Percentiles rank a stretch among this genome's conserved stretches.
Evolutionary conservation across 192 early-diverging fungal species (phyloP).

Genomic region (Thoreauomyces humboldtii): DNA sequence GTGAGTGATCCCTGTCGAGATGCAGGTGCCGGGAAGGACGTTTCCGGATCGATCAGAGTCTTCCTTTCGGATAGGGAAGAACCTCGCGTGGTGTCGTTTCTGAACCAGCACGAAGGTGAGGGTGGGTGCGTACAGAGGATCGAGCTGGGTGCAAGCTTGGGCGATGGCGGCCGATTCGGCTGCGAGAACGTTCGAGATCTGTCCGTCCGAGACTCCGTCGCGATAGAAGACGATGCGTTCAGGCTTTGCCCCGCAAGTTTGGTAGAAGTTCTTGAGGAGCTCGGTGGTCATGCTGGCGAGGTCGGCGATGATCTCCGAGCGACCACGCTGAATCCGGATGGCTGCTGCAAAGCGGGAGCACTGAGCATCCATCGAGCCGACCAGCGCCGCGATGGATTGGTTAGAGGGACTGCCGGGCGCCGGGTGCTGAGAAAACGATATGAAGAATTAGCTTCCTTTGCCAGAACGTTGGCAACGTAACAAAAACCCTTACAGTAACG

Average conservation of each 20-base stretch:
- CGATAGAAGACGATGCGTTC: conserved; percentile 62
- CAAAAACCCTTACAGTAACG: conserved; percentile 58
- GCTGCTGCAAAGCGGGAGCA: conserved; percentile 56
- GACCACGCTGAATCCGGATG: conserved; percentile 49
- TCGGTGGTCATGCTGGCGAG: conserved; percentile 52
- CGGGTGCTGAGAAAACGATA: conserved; percentile 36
- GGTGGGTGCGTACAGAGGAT: conserved; percentile 67
- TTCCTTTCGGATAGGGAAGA: conserved; percentile 59
- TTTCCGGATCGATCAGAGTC: conserved; percentile 56
- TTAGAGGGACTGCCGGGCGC: conserved; percentile 52
- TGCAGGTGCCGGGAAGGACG: conserved; percentile 56
- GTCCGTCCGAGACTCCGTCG: conserved; percentile 83
- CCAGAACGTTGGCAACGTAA: too few species aligned
- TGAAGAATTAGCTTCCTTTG: too few species aligned
- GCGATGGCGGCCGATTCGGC: conserved; percentile 74
- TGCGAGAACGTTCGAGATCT: conserved; percentile 73
- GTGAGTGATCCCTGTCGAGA: conserved; percentile 56
- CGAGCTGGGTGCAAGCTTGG: conserved; percentile 58
- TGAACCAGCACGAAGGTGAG: conserved; percentile 84
- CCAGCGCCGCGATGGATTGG: conserved; percentile 58
- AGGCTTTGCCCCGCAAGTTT: conserved; percentile 55
- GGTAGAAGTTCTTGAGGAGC: conserved; percentile 56
- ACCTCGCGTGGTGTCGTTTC: conserved; percentile 87
- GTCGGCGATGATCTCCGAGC: conserved; percentile 53
- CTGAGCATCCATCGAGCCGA: conserved; percentile 61